These are phyloP conservation scores for Pestalotiopsis sp. DNA, from an alignment of 2,329 filamentous ascomycete genomes.

Conservation along the genomic window DNA sequence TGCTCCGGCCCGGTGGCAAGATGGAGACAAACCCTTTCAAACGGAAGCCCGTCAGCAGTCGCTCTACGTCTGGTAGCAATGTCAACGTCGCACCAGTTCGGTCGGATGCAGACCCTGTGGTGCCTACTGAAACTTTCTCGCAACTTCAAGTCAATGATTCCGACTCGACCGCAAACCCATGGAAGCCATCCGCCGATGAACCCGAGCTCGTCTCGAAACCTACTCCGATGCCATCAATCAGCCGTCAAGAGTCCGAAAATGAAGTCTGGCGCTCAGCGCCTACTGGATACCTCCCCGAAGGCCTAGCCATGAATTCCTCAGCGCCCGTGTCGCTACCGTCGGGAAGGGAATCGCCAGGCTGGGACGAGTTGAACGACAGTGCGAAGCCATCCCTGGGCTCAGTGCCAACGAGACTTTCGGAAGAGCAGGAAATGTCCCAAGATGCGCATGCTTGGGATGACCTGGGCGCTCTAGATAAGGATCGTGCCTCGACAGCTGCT, in stretches of 20 bases:
- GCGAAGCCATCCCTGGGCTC: constrained; percentile 28
- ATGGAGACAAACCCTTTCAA: constrained; percentile 59
- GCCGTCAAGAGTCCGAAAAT: constrained; percentile 33
- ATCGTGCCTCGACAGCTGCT: constrained; percentile 38
- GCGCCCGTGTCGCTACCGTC: constrained; percentile 40
- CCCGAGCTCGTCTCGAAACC: constrained; percentile 27
- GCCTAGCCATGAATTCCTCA: constrained; percentile 32
- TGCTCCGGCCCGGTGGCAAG: constrained; percentile 36
- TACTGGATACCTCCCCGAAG: constrained; percentile 34
- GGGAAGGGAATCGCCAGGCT: constrained; percentile 42
- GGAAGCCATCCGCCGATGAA: constrained; percentile 41
- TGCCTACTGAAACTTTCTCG: constrained; percentile 42
- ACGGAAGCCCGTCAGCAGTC: constrained; percentile 41
- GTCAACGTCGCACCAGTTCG: constrained; percentile 21
- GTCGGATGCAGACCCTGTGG: constrained; percentile 15
- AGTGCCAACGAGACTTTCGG: constrained; percentile 24
- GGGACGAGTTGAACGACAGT: constrained; percentile 37
- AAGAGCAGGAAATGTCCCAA: constrained; percentile 38
- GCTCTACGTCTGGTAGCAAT: constrained; percentile 14
- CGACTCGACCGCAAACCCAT: constrained; percentile 44
- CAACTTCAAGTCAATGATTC: constrained; percentile 45
- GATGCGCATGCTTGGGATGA: constrained; percentile 57
- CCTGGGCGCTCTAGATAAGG: constrained; percentile 41
- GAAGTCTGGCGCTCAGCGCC: constrained; percentile 40
- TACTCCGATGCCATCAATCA: constrained; percentile 27